Evolutionary conservation across 2,329 filamentous ascomycete genomes (phyloP).

Genomic region (Sporothrix euskadiensis): DNA sequence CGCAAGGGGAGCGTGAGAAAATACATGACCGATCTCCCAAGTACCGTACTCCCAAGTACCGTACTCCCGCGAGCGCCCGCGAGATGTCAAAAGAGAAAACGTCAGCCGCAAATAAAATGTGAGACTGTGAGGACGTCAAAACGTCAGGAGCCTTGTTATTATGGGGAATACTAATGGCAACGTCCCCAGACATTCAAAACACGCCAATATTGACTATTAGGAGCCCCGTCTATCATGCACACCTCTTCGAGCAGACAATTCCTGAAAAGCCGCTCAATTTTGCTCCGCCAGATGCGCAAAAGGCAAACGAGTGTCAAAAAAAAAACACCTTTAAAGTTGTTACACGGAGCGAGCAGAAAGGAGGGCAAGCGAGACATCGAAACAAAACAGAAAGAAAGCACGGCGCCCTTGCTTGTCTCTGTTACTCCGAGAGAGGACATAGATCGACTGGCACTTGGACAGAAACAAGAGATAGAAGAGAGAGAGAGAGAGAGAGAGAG

Average conservation of each 20-base stretch:
- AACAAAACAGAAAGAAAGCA: neutral
- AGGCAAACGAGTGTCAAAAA: neutral
- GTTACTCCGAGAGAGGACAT: constrained; percentile 3
- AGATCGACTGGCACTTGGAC: neutral
- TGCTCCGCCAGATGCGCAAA: neutral
- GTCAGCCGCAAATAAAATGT: neutral
- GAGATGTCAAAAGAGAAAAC: neutral
- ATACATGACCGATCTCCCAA: neutral
- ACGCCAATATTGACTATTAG: neutral
- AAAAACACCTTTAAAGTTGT: neutral
- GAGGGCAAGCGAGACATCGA: neutral
- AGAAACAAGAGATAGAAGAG: no score
- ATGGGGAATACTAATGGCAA: neutral
- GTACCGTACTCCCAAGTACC: neutral
- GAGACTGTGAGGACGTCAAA: neutral
- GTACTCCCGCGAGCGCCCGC: neutral
- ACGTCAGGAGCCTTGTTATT: constrained; percentile 3
- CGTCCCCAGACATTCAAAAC: neutral
- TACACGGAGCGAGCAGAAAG: neutral
- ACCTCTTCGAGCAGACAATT: neutral
- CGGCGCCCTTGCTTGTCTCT: neutral
- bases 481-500: no score
- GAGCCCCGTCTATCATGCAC: neutral
- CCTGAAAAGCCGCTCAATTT: constrained; percentile 19
- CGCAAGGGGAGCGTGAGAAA: neutral